Conservation (phyloP, 208 protist genomes). For the Trypanosoma cruzi region DNA sequence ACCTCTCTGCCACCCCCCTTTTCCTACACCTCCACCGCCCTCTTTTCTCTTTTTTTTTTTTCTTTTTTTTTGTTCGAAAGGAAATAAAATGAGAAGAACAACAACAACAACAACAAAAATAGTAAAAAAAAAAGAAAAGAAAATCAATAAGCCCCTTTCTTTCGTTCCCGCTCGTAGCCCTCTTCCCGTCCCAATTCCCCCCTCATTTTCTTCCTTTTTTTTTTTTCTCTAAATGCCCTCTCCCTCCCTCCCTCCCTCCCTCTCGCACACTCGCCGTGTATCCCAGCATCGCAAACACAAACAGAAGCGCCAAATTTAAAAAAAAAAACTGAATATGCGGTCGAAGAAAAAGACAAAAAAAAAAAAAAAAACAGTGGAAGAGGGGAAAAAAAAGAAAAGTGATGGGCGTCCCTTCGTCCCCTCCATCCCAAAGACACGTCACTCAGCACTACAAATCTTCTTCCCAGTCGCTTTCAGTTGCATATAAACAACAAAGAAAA, state of each 20-base stretch:
- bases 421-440: not conserved
- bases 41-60: too few relatives aligned
- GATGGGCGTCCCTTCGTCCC: not conserved
- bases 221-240: not conserved
- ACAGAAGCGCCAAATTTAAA: not conserved
- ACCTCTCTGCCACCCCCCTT: not conserved
- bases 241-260: not conserved
- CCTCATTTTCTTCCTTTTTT: conserved; percentile 19
- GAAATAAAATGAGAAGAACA: not conserved
- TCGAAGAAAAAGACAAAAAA: not conserved
- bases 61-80: not conserved
- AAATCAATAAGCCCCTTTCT: not conserved
- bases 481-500: not conserved
- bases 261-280: too few relatives aligned
- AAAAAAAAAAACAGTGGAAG: too few relatives aligned
- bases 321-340: not conserved
- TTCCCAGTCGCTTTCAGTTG: not conserved
- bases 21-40: too few relatives aligned
- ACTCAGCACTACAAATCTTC: not conserved
- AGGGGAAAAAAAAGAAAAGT: not conserved
- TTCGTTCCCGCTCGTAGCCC: too few relatives aligned
- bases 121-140: not conserved
- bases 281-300: too few relatives aligned
- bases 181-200: too few relatives aligned
- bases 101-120: conserved; percentile 7